phyloP scores from a whole-genome alignment of 139 green algal species.

The Coccomyxa sp. region DNA sequence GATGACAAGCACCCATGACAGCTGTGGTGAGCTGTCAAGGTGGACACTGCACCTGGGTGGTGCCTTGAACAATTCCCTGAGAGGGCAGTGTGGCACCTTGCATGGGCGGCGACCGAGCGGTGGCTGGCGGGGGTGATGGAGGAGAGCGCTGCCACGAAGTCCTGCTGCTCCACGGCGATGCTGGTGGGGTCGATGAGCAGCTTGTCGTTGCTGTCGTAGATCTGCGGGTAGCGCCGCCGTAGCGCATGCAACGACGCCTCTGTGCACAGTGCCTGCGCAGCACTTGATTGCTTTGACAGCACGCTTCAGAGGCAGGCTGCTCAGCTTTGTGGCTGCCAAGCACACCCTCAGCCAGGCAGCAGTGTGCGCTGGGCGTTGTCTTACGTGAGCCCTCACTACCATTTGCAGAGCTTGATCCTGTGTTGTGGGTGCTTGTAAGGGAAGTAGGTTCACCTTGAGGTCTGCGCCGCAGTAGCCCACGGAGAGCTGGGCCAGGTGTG shows the following conservation, averaged over 20 bases:
- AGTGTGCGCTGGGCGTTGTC: no score
- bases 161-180: conserved; percentile 52
- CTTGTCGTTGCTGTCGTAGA: conserved; percentile 78
- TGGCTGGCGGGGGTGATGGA: conserved; percentile 79
- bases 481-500: conserved; percentile 61
- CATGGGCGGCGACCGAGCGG: conserved; percentile 49
- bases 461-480: conserved; percentile 94
- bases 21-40: no score
- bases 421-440: no score
- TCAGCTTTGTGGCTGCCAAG: background rate
- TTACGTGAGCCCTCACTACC: no score
- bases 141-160: conserved; percentile 78
- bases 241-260: conserved; percentile 88
- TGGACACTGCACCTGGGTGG: no score
- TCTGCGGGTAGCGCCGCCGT: conserved; percentile 82
- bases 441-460: conserved; percentile 75
- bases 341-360: background rate
- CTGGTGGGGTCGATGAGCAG: conserved; percentile 65
- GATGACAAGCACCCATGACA: no score
- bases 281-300: background rate
- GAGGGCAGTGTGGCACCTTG: no score
- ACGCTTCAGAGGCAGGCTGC: background rate
- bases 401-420: background rate
- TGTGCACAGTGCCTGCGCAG: conserved; percentile 76
- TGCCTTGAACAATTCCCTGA: no score